Base-by-base conservation (phyloP, 495 filamentous ascomycete genomes). In the Cercophora scortea region DNA sequence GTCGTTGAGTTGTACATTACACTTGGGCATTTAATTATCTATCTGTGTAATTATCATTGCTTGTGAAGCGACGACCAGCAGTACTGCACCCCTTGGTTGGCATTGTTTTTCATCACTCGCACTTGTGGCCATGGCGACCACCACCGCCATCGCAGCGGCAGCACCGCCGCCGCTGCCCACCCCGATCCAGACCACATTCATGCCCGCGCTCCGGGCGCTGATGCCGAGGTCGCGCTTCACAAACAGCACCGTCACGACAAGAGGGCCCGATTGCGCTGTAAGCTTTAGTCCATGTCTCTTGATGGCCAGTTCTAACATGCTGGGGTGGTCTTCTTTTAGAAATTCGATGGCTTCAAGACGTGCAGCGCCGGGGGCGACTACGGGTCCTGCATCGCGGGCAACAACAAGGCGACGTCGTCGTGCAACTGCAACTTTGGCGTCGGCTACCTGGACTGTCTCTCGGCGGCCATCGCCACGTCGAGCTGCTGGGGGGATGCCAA, bases 391-490 rank as follows among this genome's bases (percentile, higher is more conserved):
- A 25, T 64, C 8, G 25, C 48, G 3, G 50, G 40, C 36, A n/a
- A n/a, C n/a, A n/a, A n/a, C n/a, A 43, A 46, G 3, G 42, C 47
- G 16, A 49, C 49, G 6, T 34, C 33, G 4, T 42, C 38, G 13
- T 64, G 62, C 45, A 56, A 49, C 47, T 62, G 59, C 57, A 55
- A 56, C 41, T 16, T 52, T 13, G 59, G 62, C 3, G 4, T 62
- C 8, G 43, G 54, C 15, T 62, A 64, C 33, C 52, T 64, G 2
- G 54, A 52, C 41, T 64, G 62, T 35, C 44, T 64, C 39, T 57
- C 54, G 8, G 52, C 40, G 0, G 59, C 62, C 6, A 50, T 64
- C 19, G 56, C 54, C 5, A 49, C 52, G 1, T 60, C 59, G 34
- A 62, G 45, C n/a, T 64, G 62, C 38, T 53, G 18, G 8, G 47